Evolutionary conservation across 495 filamentous ascomycete species (phyloP), one percentile per base, ranked within the genome.

Genomic region (Coniosporium apollinis): DNA sequence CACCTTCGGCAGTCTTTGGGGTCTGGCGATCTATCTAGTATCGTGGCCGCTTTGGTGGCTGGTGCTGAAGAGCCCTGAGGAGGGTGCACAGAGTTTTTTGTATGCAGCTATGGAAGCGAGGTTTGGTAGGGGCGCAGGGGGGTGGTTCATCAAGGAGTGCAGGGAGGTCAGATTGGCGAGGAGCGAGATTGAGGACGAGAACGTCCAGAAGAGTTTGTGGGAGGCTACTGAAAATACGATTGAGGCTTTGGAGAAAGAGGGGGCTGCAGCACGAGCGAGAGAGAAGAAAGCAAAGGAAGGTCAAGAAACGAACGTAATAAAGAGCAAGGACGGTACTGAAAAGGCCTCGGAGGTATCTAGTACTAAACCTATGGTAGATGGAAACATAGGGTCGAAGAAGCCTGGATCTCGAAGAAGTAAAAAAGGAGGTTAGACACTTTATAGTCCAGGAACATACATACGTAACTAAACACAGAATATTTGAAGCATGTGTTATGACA

Each of bases 61-160:
- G 24, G 52, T 92, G 2, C 64, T 99, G 10, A 99, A 96, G 53
- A 82, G 76, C 29, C 64, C 83, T 0, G 55, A 72, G 22, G 73
- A 78, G 54, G 89, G 82, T 10, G 82, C 85, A 7, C 84, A 99
- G 58, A 82, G 79, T 26, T 75, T 96, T 28, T 54, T 96, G 25
- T 74, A 69, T 41, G 86, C 85, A 3, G 73, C 74, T 2, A 86
- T 94, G 82, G 86, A 93, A 20, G 70, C 64, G 19, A 60, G 62
- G 10, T 66, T 76, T 25, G 69, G 65, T 4, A 65, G 69, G 28
- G 78, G 69, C 3, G 43, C 54, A 13, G 78, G 73, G 1, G 85
- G 82, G 19, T 71, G 68, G 24, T 50, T 87, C 45, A 60, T 96
- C 43, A 94, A 92, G 60, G 89, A 99, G 55, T 94, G 87, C 49